Base-by-base conservation (phyloP, 1,139 yeast species). In the Suhomyces bokatorum region DNA sequence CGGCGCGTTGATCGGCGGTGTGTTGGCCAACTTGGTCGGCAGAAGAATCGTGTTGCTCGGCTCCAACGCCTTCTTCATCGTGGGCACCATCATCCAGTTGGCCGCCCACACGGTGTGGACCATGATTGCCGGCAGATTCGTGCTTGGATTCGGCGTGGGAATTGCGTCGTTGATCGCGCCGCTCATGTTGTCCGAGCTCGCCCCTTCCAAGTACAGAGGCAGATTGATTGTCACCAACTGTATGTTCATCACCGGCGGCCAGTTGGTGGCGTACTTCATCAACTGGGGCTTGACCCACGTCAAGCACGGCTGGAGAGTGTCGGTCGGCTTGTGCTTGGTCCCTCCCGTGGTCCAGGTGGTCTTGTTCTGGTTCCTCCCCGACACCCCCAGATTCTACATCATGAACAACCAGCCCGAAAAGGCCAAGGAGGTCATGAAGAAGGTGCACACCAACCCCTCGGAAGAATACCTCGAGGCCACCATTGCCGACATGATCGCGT, bases 101-200 rank as follows among this genome's bases (percentile, higher is more conserved):
- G 87, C 83, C 17, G 81, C 97, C 4, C 78, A 80, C 44, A 73
- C 83, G 3, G 85, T 89, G 42, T 89, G 97, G 96, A 83, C 87
- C 36, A 91, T 93, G 97, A 84, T 88, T 54, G 83, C 70, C 9
- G 99, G 98, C 32, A 78, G 98, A 62, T 85, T 91, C 55, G 73
- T 91, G 40, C 87, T 91, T 83, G 99, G 99, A 17, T 86, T 87
- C 69, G 99, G 96, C 54, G 97, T 91, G 22, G 99, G 99, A 52
- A 79, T 88, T 47, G 98, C 97, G 0, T 88, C 97, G 3, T 73
- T 91, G 44, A 84, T 89, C 44, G 88, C 97, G 14, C 98, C 98
- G 2, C 73, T 91, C 48, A 90, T 88, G 77, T 87, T 91, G 54
- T 78, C 91, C 45, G 99, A 91, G 66, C 78, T 91, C 60, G 95